Conservation (phyloP, 768 basidiomycete genomes). For the Lanmaoa rubissima region DNA sequence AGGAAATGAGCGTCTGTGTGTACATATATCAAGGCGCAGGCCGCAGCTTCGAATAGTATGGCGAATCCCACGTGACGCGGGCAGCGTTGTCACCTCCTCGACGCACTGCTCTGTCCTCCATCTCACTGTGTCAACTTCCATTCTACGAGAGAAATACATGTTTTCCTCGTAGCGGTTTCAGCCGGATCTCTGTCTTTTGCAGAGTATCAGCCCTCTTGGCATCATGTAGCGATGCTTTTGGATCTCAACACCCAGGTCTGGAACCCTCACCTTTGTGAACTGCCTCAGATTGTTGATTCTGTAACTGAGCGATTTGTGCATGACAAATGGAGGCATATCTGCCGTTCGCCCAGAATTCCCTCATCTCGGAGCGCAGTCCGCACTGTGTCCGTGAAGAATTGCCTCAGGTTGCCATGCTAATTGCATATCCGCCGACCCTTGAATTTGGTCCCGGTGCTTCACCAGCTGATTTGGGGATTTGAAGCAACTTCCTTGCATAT, state of each 20-base stretch:
- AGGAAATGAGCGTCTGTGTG: background rate
- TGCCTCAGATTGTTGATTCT: background rate
- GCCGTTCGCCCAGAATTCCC: background rate
- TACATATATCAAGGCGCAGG: background rate
- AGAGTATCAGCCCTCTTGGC: background rate
- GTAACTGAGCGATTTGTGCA: background rate
- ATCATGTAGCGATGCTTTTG: background rate
- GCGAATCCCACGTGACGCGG: background rate
- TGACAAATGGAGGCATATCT: slow-evolving; percentile 8
- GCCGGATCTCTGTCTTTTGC: background rate
- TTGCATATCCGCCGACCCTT: background rate
- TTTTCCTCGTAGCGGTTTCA: background rate
- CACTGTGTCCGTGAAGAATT: background rate
- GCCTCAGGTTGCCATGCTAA: background rate
- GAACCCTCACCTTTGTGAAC: background rate
- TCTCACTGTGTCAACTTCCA: background rate
- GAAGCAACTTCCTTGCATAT: background rate
- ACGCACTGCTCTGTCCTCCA: background rate
- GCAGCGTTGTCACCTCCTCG: background rate
- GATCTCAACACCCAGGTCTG: background rate
- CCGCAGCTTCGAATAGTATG: background rate
- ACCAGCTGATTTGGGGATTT: background rate
- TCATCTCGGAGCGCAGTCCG: background rate
- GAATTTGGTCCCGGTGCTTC: background rate
- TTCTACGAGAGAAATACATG: background rate